A percentile compares a stretch with the other conserved stretches of the same genome.
These are phyloP conservation scores for Musa itinerans DNA, from an alignment of 176 grass and related monocot species.

Conservation along the genomic window DNA sequence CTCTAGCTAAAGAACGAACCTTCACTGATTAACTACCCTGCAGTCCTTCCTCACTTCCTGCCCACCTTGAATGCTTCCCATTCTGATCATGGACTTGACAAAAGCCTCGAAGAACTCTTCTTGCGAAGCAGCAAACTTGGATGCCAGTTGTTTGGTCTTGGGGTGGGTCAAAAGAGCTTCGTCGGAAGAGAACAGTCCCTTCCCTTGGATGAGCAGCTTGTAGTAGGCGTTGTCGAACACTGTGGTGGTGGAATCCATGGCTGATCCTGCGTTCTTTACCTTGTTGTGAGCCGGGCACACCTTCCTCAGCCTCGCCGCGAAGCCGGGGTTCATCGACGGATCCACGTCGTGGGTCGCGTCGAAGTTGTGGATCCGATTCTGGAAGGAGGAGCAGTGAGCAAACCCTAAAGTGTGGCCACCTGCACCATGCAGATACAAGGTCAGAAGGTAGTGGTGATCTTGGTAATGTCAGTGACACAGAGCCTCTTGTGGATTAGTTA, in stretches of 20 bases:
- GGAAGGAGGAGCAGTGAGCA: constrained; percentile 88
- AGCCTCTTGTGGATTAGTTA: too few relatives aligned
- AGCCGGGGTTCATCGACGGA: constrained; percentile 46
- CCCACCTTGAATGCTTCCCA: constrained; percentile 53
- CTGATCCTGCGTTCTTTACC: constrained; percentile 34
- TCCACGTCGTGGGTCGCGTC: constrained; percentile 28
- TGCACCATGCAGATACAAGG: neutral
- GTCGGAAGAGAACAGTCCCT: constrained; percentile 60
- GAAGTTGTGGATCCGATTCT: constrained; percentile 52
- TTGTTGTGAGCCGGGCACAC: constrained; percentile 67
- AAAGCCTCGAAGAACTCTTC: constrained; percentile 51
- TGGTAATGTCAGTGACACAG: too few relatives aligned
- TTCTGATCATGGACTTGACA: constrained; percentile 61
- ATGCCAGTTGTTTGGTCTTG: constrained; percentile 47
- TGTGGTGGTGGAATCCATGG: constrained; percentile 47
- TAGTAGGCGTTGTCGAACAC: constrained; percentile 83
- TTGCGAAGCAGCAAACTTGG: constrained; percentile 48
- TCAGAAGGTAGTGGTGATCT: neutral
- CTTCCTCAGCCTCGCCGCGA: constrained; percentile 48
- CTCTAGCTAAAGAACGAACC: neutral
- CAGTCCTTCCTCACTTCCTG: constrained; percentile 70
- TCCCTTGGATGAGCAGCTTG: constrained; percentile 51
- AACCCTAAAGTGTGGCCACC: constrained; percentile 88
- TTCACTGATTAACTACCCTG: constrained; percentile 29
- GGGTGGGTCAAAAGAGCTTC: constrained; percentile 65